phyloP scores from a whole-genome alignment of 2,329 filamentous ascomycete species.

The Dactylonectria estremocensis region DNA sequence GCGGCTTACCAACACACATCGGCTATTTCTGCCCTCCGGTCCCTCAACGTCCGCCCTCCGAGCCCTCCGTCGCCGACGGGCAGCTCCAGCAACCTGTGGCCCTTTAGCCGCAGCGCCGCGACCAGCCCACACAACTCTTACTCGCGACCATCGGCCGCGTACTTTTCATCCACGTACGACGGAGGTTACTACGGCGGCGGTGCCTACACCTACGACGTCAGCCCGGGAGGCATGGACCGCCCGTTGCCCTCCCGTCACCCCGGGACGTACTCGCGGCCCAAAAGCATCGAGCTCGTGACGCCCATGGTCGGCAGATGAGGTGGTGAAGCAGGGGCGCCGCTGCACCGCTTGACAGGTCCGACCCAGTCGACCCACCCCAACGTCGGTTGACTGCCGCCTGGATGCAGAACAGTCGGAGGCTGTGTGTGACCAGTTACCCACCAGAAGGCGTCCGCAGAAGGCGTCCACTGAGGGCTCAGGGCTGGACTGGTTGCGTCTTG shows the following conservation, averaged over 20 bases:
- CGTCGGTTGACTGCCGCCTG: slow-evolving; percentile 10
- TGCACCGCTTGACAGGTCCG: slow-evolving; percentile 16
- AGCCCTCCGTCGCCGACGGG: slow-evolving; percentile 70
- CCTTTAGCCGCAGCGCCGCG: slow-evolving; percentile 66
- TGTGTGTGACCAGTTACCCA: slow-evolving; percentile 15
- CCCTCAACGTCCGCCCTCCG: slow-evolving; percentile 67
- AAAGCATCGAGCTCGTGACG: slow-evolving; percentile 76
- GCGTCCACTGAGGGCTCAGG: slow-evolving; percentile 12
- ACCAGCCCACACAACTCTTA: slow-evolving; percentile 70
- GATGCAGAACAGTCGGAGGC: slow-evolving; percentile 4
- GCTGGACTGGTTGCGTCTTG: slow-evolving; percentile 20
- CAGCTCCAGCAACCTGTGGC: slow-evolving; percentile 65
- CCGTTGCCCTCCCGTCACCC: slow-evolving; percentile 71
- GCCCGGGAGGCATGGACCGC: slow-evolving; percentile 62
- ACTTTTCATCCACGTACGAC: slow-evolving; percentile 70
- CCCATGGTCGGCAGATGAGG: slow-evolving; percentile 68
- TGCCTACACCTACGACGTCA: slow-evolving; percentile 57
- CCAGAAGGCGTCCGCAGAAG: slow-evolving; percentile 7
- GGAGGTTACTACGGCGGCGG: slow-evolving; percentile 54
- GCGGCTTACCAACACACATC: slow-evolving; percentile 60
- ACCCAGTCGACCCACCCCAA: not conserved
- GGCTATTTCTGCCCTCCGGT: slow-evolving; percentile 70
- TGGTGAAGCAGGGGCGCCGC: slow-evolving; percentile 16
- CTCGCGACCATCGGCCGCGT: slow-evolving; percentile 56
- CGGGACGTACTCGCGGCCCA: slow-evolving; percentile 69